phyloP scores from a whole-genome alignment of 345 rosid species.

The Heritiera fomes region DNA sequence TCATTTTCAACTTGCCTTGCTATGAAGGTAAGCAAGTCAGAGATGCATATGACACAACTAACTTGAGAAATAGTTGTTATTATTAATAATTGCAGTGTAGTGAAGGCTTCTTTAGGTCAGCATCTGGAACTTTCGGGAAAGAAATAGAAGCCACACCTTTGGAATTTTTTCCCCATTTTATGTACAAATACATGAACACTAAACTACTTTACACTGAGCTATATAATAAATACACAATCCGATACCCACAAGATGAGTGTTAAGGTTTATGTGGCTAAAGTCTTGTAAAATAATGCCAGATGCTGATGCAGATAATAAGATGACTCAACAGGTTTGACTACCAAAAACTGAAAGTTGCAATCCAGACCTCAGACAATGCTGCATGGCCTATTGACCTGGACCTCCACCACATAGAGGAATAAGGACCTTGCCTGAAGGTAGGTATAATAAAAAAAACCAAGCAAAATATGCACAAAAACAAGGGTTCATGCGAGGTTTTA shows the following conservation, averaged over 20 bases:
- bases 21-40: neutral
- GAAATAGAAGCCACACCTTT: neutral
- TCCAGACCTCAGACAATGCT: too few species aligned
- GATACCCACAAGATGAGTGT: too few species aligned
- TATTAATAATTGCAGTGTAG: neutral
- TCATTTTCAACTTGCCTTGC: neutral
- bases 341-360: neutral
- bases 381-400: neutral
- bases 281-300: too few species aligned
- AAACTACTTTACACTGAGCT: too few species aligned
- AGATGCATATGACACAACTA: neutral
- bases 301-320: neutral
- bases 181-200: neutral
- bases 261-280: too few species aligned
- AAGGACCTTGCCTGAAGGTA: too few species aligned
- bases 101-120: too few species aligned
- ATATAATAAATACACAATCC: too few species aligned
- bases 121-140: too few species aligned
- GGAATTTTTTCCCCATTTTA: neutral
- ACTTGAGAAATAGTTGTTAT: neutral
- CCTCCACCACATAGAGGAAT: neutral
- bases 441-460: too few species aligned
- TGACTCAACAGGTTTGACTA: neutral
- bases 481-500: neutral
- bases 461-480: too few species aligned